Base-by-base conservation (phyloP, 1,284 basidiomycete genomes). In the Hemileia vastatrix region DNA sequence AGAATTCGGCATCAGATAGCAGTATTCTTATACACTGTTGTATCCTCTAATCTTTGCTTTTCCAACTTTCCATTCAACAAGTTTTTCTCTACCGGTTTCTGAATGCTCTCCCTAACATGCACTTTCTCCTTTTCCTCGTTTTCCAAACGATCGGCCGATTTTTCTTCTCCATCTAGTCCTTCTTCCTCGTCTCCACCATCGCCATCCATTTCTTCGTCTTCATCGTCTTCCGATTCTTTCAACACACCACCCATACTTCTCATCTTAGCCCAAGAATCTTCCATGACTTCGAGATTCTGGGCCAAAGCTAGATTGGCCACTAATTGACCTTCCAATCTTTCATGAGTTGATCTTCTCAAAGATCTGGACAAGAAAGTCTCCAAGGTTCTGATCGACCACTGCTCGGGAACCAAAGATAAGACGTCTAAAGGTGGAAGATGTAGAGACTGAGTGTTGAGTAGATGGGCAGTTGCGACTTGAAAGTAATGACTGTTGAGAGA, bases 341-440 rank as follows among this genome's bases (percentile, higher is more conserved):
- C 57, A 40, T 72, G 70, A 8, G 66, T 60, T 53, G 66, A 65
- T 27, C 65, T 33, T 15, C 71, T 64, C 1, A 74, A 60, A 13
- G 64, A 64, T 31, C 66, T 64, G 6, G 65, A 62, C n/a, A 74
- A 57, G 54, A 70, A 73, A 3, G 70, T 69, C 47, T 67, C 63
- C 6, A 74, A 64, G 6, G 65, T 66, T 19, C 58, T 54, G 6
- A 74, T 45, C 4, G 70, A 60, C 72, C 72, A 74, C 36, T 65
- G 54, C 8, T 55, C 48, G 1, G 72, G 71, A 18, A 74, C 66
- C 6, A 67, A 58, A 23, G 64, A 54, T 5, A 74, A 66, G 40
- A 74, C 65, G 24, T 69, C 64, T 13, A 64, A 43, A 15, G 67
- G 57, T 24, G 67, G 67, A n/a, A 72, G 66, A 31, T 72, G 64